phyloP scores from a whole-genome alignment of 2,329 filamentous ascomycete genomes.

The Claviceps sp. region DNA sequence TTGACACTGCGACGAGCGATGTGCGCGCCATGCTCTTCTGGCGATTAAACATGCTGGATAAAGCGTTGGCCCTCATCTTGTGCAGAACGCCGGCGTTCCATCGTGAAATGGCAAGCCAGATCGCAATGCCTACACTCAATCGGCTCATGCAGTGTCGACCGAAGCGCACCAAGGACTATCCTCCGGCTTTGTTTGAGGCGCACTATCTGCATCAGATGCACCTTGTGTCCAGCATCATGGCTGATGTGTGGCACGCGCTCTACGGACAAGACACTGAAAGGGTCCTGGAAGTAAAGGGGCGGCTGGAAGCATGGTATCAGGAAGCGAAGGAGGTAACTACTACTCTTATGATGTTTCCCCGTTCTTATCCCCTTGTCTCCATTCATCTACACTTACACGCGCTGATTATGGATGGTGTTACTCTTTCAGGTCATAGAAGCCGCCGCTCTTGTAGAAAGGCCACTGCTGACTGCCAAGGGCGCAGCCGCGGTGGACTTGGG shows the following conservation, averaged over 20 bases:
- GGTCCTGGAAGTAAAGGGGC: neutral
- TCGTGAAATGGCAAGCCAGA: neutral
- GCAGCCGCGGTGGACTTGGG: neutral
- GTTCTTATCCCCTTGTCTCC: neutral
- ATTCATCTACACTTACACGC: neutral
- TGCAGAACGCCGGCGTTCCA: neutral
- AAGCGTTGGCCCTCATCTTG: conserved; percentile 1
- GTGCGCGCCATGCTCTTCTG: conserved; percentile 1
- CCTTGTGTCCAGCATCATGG: conserved; percentile 1
- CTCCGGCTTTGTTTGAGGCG: neutral
- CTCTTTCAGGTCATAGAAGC: neutral
- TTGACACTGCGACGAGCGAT: neutral
- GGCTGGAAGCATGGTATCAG: neutral
- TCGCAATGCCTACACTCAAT: neutral
- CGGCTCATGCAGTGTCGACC: neutral
- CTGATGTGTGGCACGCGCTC: conserved; percentile 2
- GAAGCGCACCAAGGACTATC: neutral
- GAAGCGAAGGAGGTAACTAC: neutral
- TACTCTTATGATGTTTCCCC: neutral
- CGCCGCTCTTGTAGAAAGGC: neutral
- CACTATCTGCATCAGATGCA: conserved; percentile 3
- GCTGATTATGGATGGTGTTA: neutral
- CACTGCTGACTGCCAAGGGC: neutral
- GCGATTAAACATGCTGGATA: conserved; percentile 3
- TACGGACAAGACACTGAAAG: conserved; percentile 1